These are phyloP conservation scores for Cystofilobasidium capitatum DNA, from an alignment of 768 basidiomycete species.

Conservation along the genomic window DNA sequence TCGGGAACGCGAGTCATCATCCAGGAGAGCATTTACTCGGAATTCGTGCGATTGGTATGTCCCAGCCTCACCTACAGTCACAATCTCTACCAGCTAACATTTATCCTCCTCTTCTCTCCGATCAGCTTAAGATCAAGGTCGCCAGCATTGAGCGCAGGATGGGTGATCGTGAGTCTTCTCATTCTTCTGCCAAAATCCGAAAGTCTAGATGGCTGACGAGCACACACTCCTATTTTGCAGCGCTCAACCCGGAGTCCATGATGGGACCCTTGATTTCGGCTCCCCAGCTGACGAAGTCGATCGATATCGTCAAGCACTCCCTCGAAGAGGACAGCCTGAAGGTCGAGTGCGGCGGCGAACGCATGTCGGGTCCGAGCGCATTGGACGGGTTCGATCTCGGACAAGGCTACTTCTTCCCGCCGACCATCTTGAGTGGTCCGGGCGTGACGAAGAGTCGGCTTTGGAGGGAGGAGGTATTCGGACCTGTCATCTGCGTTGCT, in stretches of 20 bases:
- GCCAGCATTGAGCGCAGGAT: constrained; percentile 57
- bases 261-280: constrained; percentile 74
- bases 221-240: constrained; percentile 40
- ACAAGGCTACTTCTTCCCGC: constrained; percentile 64
- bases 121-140: constrained; percentile 53
- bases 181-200: constrained; percentile 7
- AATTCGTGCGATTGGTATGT: constrained; percentile 46
- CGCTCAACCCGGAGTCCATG: constrained; percentile 56
- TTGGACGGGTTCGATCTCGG: constrained; percentile 66
- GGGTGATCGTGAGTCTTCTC: constrained; percentile 55
- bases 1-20: constrained; percentile 76
- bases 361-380: constrained; percentile 53
- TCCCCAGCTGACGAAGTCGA: constrained; percentile 56
- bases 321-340: constrained; percentile 47
- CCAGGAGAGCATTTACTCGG: constrained; percentile 58
- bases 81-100: background rate
- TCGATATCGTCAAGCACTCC: constrained; percentile 47
- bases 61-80: background rate
- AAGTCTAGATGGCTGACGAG: background rate
- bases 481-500: constrained; percentile 67
- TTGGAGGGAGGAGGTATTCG: constrained; percentile 78
- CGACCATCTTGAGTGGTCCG: constrained; percentile 58
- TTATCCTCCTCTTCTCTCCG: background rate
- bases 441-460: constrained; percentile 53
- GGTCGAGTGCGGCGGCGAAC: constrained; percentile 49